Evolutionary conservation across 768 basidiomycete species (phyloP), one percentile per base, ranked within the genome.

Genomic region (Tulasnella sp.): DNA sequence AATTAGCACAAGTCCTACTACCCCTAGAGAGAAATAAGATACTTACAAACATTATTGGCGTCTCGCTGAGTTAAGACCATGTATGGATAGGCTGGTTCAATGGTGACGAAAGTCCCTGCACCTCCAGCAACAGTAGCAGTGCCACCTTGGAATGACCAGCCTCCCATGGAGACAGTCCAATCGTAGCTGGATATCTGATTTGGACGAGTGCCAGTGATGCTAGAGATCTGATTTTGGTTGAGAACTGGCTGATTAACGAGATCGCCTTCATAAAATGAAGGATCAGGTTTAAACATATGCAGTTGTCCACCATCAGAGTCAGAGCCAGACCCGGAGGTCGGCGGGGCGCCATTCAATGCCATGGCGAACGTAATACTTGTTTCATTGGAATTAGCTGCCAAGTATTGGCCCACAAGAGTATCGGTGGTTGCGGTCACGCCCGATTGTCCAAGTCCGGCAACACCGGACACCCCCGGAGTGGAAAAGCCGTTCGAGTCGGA

Each of bases 61-160:
- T 51, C 49, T n/a, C 39, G 24, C 20, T 16, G 16, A 2, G 49
- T 27, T 31, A 51, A 43, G 16, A 51, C 24, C 19, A 51, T 51
- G n/a, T 51, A 51, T 6, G 49, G 49, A 51, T 51, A 51, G 25
- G 49, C 41, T 22, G 39, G 22, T 29, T 51, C 49, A 13, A 51
- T 22, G n/a, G 49, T 51, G 16, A 24, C 27, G 28, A 32, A 51
- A 7, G 37, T 39, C 27, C 49, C 49, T 25, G 22, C 27, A 13
- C 49, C 49, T 5, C 49, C 49, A 12, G 37, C 16, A 19, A 41
- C 35, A 20, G 19, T 37, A 20, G 19, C 35, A n/a, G 37, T 41
- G 8, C 49, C 49, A 7, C 20, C 16, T 13, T n/a, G 15, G 39
- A 51, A 51, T 27, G 13, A 22, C 49, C 49, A 51, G 8, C 49